Percentiles rank a stretch among this genome's conserved stretches.
phyloP scores from a whole-genome alignment of 2,329 filamentous ascomycete genomes.

The Amylocarpus encephaloides region DNA sequence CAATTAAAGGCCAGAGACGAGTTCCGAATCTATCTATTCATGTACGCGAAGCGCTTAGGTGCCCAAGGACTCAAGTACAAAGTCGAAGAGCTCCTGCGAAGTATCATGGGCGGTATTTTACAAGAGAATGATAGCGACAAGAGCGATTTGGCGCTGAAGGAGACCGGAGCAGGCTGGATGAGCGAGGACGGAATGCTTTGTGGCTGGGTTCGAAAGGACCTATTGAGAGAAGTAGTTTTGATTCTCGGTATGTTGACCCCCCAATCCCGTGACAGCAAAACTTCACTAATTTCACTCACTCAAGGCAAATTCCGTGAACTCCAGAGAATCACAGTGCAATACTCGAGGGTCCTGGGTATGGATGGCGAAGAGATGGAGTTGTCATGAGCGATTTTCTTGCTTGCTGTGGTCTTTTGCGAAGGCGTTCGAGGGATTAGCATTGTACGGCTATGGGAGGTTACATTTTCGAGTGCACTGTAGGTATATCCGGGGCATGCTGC shows the following conservation, averaged over 20 bases:
- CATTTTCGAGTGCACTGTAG: background rate
- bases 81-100: constrained; percentile 85
- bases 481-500: constrained; percentile 2
- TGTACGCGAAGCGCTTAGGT: constrained; percentile 95
- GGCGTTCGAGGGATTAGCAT: constrained; percentile 21
- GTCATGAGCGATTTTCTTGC: constrained; percentile 6
- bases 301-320: constrained; percentile 91
- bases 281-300: constrained; percentile 4
- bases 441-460: constrained; percentile 3
- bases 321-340: constrained; percentile 90
- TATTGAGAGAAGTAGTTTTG: constrained; percentile 85
- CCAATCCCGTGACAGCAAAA: background rate
- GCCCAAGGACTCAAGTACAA: constrained; percentile 82
- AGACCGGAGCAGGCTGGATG: constrained; percentile 49
- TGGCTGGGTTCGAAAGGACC: constrained; percentile 82
- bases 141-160: constrained; percentile 18
- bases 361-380: constrained; percentile 26
- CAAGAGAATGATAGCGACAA: constrained; percentile 45
- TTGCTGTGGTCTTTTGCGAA: constrained; percentile 12
- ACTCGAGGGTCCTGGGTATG: constrained; percentile 74
- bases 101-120: constrained; percentile 66
- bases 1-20: constrained; percentile 83
- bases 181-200: constrained; percentile 67
- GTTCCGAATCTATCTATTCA: constrained; percentile 89
- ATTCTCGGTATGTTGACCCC: constrained; percentile 66